Percentiles rank a stretch among this genome's conserved stretches.
Evolutionary conservation across 495 filamentous ascomycete genomes (phyloP).

Genomic region (Pseudomonodictys pantanalensis): DNA sequence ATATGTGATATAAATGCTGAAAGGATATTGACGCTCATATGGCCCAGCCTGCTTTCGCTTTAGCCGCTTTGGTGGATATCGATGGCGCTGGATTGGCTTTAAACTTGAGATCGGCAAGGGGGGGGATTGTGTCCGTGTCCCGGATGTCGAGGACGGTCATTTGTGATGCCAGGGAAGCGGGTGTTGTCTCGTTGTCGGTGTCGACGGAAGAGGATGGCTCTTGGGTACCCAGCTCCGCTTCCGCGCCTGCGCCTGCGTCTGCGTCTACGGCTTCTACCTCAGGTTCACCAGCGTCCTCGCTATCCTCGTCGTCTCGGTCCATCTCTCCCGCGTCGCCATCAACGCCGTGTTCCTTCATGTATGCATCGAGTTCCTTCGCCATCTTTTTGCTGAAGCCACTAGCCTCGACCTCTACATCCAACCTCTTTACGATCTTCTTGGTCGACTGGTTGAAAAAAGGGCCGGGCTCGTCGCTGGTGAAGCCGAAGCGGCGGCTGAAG

Average conservation of each 20-base stretch:
- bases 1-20: not conserved
- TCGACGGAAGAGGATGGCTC: not conserved
- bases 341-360: slow-evolving; percentile 71
- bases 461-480: slow-evolving; percentile 74
- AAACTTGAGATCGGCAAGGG: slow-evolving; percentile 18
- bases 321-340: slow-evolving; percentile 53
- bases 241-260: slow-evolving; percentile 1
- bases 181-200: not conserved
- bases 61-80: slow-evolving; percentile 24
- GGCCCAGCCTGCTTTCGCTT: slow-evolving; percentile 31
- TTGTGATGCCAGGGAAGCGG: slow-evolving; percentile 8
- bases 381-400: slow-evolving; percentile 96
- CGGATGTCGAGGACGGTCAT: slow-evolving; percentile 29
- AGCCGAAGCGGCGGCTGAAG: slow-evolving; percentile 85
- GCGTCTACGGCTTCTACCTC: not conserved
- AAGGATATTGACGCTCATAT: slow-evolving; percentile 13
- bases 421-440: slow-evolving; percentile 59
- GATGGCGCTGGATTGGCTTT: not conserved
- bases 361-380: slow-evolving; percentile 84
- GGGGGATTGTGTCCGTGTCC: slow-evolving; percentile 26
- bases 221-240: not conserved
- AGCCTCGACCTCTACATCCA: slow-evolving; percentile 83
- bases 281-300: slow-evolving; percentile 15
- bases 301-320: slow-evolving; percentile 27
- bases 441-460: slow-evolving; percentile 81